Evolutionary conservation across 257 asterid species (phyloP).

Genomic region (Lavandula angustifolia): DNA sequence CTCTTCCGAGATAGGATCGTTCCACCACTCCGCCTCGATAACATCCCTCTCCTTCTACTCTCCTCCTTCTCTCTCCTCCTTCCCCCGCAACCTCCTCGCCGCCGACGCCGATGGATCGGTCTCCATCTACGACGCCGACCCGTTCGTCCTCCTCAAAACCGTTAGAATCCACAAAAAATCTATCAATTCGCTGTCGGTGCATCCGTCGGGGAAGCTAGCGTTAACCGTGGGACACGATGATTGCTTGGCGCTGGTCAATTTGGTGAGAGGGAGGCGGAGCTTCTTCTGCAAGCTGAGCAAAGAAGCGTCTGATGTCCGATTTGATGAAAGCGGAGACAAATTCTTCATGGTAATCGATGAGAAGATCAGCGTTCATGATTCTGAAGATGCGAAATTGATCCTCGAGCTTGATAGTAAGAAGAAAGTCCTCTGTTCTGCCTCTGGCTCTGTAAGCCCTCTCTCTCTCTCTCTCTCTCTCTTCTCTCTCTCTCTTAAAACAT

Average conservation of each 20-base stretch:
- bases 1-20: constrained; percentile 79
- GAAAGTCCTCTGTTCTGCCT: constrained; percentile 74
- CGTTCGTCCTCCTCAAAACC: constrained; percentile 80
- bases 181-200: constrained; percentile 68
- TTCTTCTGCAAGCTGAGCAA: constrained; percentile 69
- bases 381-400: constrained; percentile 72
- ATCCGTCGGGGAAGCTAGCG: constrained; percentile 83
- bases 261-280: constrained; percentile 84
- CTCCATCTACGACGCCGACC: constrained; percentile 82
- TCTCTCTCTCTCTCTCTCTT: too few relatives aligned
- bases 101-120: constrained; percentile 68
- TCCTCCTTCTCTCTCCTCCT: constrained; percentile 57
- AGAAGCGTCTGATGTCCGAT: constrained; percentile 71
- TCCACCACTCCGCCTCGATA: constrained; percentile 66
- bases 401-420: constrained; percentile 58
- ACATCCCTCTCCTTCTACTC: constrained; percentile 78
- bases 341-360: constrained; percentile 74
- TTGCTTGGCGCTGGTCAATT: constrained; percentile 83
- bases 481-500: not conserved
- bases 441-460: constrained; percentile 51
- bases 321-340: constrained; percentile 53
- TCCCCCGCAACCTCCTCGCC: constrained; percentile 79
- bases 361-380: constrained; percentile 63
- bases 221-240: constrained; percentile 81
- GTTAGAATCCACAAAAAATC: constrained; percentile 65